Conservation (phyloP, 1,139 yeast species). For the Lodderomyces elongisporus region DNA sequence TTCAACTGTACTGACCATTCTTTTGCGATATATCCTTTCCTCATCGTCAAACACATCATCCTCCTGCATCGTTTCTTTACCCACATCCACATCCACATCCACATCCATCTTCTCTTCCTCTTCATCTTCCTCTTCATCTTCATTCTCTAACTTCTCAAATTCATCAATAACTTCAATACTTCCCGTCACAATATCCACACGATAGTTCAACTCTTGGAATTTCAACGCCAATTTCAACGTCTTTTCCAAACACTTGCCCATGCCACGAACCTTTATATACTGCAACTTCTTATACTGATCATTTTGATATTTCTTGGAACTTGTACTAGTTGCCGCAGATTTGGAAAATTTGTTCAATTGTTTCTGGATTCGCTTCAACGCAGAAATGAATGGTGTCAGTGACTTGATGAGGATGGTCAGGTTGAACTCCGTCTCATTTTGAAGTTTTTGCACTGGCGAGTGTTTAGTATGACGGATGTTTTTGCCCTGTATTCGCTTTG, state of each 20-base stretch:
- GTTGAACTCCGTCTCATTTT: constrained; percentile 32
- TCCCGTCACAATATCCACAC: constrained; percentile 53
- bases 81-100: constrained; percentile 17
- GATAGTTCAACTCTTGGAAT: constrained; percentile 41
- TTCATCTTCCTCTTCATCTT: constrained; percentile 10
- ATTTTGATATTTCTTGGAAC: constrained; percentile 23
- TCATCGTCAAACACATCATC: constrained; percentile 22
- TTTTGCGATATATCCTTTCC: constrained; percentile 31
- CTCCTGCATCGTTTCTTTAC: constrained; percentile 18
- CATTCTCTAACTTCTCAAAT: constrained; percentile 29
- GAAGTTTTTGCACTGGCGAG: constrained; percentile 32
- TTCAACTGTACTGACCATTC: constrained; percentile 59
- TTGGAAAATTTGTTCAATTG: constrained; percentile 37
- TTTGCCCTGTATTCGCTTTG: constrained; percentile 19
- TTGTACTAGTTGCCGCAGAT: constrained; percentile 11
- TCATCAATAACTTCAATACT: constrained; percentile 64
- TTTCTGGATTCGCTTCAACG: constrained; percentile 52
- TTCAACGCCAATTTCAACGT: constrained; percentile 49
- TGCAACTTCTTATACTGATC: constrained; percentile 36
- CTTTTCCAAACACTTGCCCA: constrained; percentile 62
- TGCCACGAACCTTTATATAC: constrained; percentile 54
- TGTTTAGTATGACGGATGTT: constrained; percentile 47
- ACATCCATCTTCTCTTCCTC: too few species aligned
- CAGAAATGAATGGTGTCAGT: constrained; percentile 58
- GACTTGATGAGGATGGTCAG: constrained; percentile 53